phyloP scores from a whole-genome alignment of 306 rosid species.

The Sesbania bispinosa region DNA sequence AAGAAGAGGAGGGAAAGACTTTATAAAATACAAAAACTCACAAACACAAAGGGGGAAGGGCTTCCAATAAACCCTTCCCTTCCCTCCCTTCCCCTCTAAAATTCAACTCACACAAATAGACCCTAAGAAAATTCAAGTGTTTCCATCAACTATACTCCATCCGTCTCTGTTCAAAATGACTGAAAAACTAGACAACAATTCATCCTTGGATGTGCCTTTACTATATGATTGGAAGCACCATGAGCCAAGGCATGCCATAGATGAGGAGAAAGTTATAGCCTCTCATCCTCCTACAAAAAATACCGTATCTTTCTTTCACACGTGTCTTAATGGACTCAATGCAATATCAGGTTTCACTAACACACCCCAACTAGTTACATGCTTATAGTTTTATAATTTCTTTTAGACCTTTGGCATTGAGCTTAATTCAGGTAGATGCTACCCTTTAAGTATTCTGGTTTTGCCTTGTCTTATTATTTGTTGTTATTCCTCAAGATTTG shows the following conservation, averaged over 20 bases:
- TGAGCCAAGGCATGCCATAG: neutral
- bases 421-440: no score
- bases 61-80: no score
- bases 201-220: constrained; percentile 8
- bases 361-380: neutral
- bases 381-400: neutral
- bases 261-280: neutral
- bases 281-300: neutral
- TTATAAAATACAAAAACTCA: no score
- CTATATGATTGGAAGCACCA: neutral
- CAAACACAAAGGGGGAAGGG: no score
- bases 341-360: constrained; percentile 22
- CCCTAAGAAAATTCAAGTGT: neutral
- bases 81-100: no score
- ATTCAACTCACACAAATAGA: no score
- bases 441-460: no score
- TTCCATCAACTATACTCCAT: neutral
- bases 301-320: neutral
- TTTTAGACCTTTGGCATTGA: neutral
- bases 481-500: no score
- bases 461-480: no score
- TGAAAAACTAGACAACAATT: neutral
- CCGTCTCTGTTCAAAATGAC: neutral
- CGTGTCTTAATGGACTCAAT: constrained; percentile 34
- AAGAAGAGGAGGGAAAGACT: no score